Conservation (phyloP, 2,329 filamentous ascomycete species). For the Stagonosporopsis cucurbitacearum region DNA sequence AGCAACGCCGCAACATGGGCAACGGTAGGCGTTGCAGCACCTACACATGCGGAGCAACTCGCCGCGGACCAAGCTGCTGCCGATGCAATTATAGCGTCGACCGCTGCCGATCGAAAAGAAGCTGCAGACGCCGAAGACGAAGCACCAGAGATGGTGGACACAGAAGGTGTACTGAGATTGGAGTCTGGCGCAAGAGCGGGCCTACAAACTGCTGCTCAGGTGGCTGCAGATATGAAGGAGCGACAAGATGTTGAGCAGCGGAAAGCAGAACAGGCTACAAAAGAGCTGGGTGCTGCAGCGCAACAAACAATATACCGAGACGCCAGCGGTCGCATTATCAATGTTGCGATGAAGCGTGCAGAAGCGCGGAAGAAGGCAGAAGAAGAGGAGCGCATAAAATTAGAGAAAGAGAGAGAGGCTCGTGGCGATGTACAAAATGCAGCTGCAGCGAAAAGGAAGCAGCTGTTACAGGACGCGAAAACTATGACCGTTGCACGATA, state of each 20-base stretch:
- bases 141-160: conserved; percentile 48
- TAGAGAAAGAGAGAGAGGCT: conserved; percentile 70
- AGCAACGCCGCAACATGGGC: conserved; percentile 65
- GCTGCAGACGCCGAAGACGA: conserved; percentile 56
- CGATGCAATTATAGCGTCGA: conserved; percentile 77
- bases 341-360: conserved; percentile 87
- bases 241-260: conserved; percentile 69
- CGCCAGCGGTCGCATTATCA: conserved; percentile 91
- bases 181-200: conserved; percentile 87
- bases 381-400: conserved; percentile 69
- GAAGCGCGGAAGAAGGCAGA: conserved; percentile 82
- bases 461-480: conserved; percentile 78
- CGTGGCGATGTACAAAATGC: conserved; percentile 85
- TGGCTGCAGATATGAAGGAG: conserved; percentile 63
- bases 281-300: conserved; percentile 49
- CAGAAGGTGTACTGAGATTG: conserved; percentile 66
- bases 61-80: conserved; percentile 76
- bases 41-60: conserved; percentile 62
- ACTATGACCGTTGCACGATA: conserved; percentile 79
- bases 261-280: conserved; percentile 51
- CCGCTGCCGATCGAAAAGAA: conserved; percentile 67
- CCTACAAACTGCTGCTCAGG: conserved; percentile 81
- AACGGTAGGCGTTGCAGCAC: conserved; percentile 63
- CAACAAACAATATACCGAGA: conserved; percentile 91
- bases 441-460: conserved; percentile 68